Evolutionary conservation across 768 basidiomycete genomes (phyloP).

Genomic region (Kwoniella heveanensis): DNA sequence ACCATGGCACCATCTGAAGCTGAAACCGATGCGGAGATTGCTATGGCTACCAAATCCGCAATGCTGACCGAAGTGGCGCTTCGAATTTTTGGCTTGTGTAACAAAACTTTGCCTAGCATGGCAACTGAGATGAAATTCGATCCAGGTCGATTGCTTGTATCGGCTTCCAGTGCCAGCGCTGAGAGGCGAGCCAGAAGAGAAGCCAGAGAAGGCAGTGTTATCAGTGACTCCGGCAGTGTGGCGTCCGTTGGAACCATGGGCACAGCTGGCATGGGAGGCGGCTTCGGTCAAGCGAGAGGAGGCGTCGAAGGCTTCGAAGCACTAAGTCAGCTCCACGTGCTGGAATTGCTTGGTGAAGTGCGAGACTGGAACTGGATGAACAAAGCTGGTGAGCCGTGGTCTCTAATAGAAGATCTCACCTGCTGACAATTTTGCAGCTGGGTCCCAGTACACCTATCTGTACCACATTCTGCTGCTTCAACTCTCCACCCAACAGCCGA

Average conservation of each 20-base stretch:
- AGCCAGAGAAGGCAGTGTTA: conserved; percentile 49
- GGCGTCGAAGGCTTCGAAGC: conserved; percentile 61
- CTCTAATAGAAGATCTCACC: conserved; percentile 7
- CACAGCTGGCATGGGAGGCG: conserved; percentile 55
- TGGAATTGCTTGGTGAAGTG: conserved; percentile 72
- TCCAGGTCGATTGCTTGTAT: conserved; percentile 71
- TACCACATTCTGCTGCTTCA: conserved; percentile 72
- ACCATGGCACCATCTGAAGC: conserved; percentile 55
- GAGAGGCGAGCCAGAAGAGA: conserved; percentile 52
- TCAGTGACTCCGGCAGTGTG: conserved; percentile 47
- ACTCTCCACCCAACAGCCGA: conserved; percentile 60
- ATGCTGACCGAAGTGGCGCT: conserved; percentile 79
- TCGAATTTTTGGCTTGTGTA: conserved; percentile 81
- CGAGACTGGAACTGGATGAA: conserved; percentile 78
- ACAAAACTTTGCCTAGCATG: conserved; percentile 70
- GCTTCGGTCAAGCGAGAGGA: conserved; percentile 54
- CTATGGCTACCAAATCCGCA: conserved; percentile 39
- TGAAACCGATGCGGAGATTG: conserved; percentile 57
- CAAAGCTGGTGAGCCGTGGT: conserved; percentile 67
- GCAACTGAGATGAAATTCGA: conserved; percentile 83
- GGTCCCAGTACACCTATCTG: conserved; percentile 65
- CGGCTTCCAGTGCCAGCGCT: conserved; percentile 58
- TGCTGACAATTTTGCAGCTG: conserved; percentile 31
- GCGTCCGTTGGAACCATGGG: conserved; percentile 49
- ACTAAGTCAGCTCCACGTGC: conserved; percentile 73